These are phyloP conservation scores for Debaryomycetaceae sp. DNA, from an alignment of 1,139 yeast species.

Conservation along the genomic window DNA sequence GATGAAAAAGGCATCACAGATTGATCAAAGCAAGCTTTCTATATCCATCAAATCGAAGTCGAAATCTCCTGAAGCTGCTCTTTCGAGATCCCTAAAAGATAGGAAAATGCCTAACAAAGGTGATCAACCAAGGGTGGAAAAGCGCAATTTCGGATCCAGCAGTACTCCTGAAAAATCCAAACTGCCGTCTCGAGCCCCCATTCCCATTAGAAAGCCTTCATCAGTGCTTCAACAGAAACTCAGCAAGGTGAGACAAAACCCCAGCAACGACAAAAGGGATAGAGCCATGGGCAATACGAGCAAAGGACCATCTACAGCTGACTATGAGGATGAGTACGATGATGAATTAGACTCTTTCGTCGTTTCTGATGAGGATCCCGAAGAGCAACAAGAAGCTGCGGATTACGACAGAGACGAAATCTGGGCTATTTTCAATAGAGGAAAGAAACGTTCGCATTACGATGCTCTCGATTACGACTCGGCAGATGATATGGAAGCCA, in stretches of 20 bases:
- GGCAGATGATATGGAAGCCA: slow-evolving; percentile 86
- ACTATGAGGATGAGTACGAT: slow-evolving; percentile 14
- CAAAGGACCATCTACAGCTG: not conserved
- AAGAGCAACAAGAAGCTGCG: slow-evolving; percentile 3
- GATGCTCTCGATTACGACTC: slow-evolving; percentile 47
- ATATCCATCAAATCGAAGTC: slow-evolving; percentile 32
- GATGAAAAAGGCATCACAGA: slow-evolving; percentile 66
- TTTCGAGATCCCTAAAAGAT: not conserved
- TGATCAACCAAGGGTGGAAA: not conserved
- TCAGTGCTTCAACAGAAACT: slow-evolving; percentile 26
- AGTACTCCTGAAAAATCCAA: not conserved
- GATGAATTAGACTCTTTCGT: slow-evolving; percentile 52
- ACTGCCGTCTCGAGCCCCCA: not conserved
- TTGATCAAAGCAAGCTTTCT: slow-evolving; percentile 42
- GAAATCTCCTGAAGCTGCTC: slow-evolving; percentile 25
- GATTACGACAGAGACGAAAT: slow-evolving; percentile 82
- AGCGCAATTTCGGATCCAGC: not conserved
- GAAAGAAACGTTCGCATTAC: slow-evolving; percentile 47
- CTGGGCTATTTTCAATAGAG: slow-evolving; percentile 79
- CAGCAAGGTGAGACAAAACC: slow-evolving; percentile 5
- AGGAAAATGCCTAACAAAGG: not conserved
- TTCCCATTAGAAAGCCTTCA: slow-evolving; percentile 18
- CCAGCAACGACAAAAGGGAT: not conserved
- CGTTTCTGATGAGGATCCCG: slow-evolving; percentile 51
- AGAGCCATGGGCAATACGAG: not conserved